phyloP scores from a whole-genome alignment of 305 asterid genomes.

The Solanum aculeatissimum region DNA sequence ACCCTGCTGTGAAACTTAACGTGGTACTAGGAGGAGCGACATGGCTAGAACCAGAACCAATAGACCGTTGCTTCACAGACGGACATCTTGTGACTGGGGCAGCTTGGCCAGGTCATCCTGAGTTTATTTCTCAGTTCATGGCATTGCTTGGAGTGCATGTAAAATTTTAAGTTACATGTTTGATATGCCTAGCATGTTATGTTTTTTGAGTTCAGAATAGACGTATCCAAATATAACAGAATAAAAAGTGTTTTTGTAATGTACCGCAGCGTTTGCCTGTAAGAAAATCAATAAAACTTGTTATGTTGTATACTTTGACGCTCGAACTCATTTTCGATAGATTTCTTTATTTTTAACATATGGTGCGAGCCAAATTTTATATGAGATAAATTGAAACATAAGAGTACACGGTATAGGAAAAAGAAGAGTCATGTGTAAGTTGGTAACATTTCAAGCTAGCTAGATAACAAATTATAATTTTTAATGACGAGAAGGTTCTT shows the following conservation, averaged over 20 bases:
- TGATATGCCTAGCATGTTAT: not conserved
- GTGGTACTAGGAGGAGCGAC: slow-evolving; percentile 71
- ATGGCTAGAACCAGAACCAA: slow-evolving; percentile 96
- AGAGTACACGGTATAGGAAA: not conserved
- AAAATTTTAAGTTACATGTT: slow-evolving; percentile 20
- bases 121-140: slow-evolving; percentile 83
- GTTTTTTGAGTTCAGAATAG: not conserved
- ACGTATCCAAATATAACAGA: not conserved
- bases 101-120: slow-evolving; percentile 98
- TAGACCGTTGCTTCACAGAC: slow-evolving; percentile 80
- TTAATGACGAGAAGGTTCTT: not conserved
- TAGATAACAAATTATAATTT: not conserved
- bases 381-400: not conserved
- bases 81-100: slow-evolving; percentile 97
- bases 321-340: not conserved
- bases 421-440: not conserved
- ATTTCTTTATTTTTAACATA: not conserved
- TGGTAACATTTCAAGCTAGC: not conserved
- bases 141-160: slow-evolving; percentile 53
- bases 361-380: not conserved
- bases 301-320: not conserved
- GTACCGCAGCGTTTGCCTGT: not conserved
- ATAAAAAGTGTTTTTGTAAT: not conserved
- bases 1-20: slow-evolving; percentile 87
- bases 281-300: not conserved